phyloP scores from a whole-genome alignment of 768 basidiomycete genomes.

The Lanmaoa pseudosensibilis region DNA sequence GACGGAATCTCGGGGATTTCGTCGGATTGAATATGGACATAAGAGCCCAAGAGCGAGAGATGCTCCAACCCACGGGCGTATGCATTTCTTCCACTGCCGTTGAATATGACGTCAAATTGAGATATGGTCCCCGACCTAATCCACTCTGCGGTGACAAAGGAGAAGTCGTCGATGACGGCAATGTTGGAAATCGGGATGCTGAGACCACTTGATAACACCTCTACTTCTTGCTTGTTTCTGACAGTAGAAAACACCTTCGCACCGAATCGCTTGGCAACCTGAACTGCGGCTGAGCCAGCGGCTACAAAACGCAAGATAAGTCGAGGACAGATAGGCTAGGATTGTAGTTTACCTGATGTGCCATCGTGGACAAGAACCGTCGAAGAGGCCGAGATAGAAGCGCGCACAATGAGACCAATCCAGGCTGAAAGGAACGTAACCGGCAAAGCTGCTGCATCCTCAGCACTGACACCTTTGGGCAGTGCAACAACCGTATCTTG shows the following conservation, averaged over 20 bases:
- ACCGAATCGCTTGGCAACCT: slow-evolving; percentile 23
- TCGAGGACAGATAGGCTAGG: not conserved
- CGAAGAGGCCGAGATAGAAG: slow-evolving; percentile 21
- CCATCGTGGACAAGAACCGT: slow-evolving; percentile 29
- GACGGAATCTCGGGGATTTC: slow-evolving; percentile 17
- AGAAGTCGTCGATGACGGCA: slow-evolving; percentile 12
- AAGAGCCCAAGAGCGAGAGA: slow-evolving; percentile 27
- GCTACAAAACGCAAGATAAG: slow-evolving; percentile 11
- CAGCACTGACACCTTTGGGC: slow-evolving; percentile 11
- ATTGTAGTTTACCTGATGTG: slow-evolving; percentile 19
- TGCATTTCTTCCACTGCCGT: slow-evolving; percentile 13
- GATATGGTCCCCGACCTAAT: slow-evolving; percentile 11
- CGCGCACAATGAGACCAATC: slow-evolving; percentile 26
- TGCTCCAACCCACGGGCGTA: slow-evolving; percentile 20
- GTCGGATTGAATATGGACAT: slow-evolving; percentile 25
- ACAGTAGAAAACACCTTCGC: slow-evolving; percentile 27
- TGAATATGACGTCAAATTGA: slow-evolving; percentile 28
- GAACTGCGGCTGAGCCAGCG: slow-evolving; percentile 28
- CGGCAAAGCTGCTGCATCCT: slow-evolving; percentile 25
- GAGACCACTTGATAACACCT: slow-evolving; percentile 12
- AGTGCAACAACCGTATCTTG: slow-evolving; percentile 12
- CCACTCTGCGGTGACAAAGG: slow-evolving; percentile 10
- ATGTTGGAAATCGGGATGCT: slow-evolving; percentile 13
- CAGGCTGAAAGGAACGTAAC: slow-evolving; percentile 26
- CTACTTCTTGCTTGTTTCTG: slow-evolving; percentile 12